A percentile compares a stretch with the other conserved stretches of the same genome.
Evolutionary conservation across 768 basidiomycete genomes (phyloP).

Genomic region (Pulveroboletus ravenelii): DNA sequence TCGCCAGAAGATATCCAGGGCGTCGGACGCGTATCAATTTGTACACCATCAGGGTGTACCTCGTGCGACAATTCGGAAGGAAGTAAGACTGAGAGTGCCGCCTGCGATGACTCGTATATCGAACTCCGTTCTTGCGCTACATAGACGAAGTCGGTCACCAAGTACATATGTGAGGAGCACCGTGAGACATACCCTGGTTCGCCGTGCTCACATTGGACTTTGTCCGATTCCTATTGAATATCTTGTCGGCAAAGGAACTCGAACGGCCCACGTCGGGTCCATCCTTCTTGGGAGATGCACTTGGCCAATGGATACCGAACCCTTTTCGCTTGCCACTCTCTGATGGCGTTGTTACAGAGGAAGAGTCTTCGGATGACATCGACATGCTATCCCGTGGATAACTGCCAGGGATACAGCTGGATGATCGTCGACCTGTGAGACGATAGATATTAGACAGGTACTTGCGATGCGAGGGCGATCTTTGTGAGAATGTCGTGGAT

Average conservation of each 20-base stretch:
- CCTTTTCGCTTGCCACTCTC: slow-evolving; percentile 35
- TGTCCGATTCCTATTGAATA: slow-evolving; percentile 51
- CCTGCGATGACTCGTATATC: slow-evolving; percentile 25
- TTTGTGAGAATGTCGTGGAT: slow-evolving; percentile 44
- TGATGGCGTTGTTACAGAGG: slow-evolving; percentile 55
- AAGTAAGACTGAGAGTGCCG: slow-evolving; percentile 19
- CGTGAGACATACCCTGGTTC: slow-evolving; percentile 37
- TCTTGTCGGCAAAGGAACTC: slow-evolving; percentile 56
- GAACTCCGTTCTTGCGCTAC: slow-evolving; percentile 24
- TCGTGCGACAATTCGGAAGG: slow-evolving; percentile 17
- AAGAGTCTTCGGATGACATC: slow-evolving; percentile 66
- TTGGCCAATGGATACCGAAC: slow-evolving; percentile 43
- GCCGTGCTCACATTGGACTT: slow-evolving; percentile 48
- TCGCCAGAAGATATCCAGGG: slow-evolving; percentile 48
- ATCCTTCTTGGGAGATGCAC: slow-evolving; percentile 49
- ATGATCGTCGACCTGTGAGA: slow-evolving; percentile 37
- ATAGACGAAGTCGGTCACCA: background rate
- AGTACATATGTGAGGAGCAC: background rate
- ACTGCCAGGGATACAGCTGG: slow-evolving; percentile 36
- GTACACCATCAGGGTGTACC: slow-evolving; percentile 10
- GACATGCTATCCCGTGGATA: slow-evolving; percentile 58
- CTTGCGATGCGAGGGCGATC: slow-evolving; percentile 41
- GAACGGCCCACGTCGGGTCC: slow-evolving; percentile 41
- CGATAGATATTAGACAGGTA: slow-evolving; percentile 49
- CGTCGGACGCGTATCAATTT: slow-evolving; percentile 28